Conservation (phyloP, 164 flowering plant genomes). For the Houttuynia cordata region DNA sequence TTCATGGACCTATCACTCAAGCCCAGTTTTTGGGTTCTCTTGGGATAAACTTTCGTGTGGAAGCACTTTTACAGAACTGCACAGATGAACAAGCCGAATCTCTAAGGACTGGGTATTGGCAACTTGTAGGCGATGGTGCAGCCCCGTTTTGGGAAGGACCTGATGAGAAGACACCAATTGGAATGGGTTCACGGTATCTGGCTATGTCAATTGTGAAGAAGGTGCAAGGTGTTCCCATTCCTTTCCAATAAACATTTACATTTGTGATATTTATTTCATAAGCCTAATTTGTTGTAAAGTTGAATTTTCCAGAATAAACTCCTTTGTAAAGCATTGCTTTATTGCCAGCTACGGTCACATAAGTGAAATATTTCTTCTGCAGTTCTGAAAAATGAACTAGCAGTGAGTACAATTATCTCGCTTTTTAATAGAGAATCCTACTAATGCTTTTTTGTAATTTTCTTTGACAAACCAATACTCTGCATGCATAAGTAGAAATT, state of each 20-base stretch:
- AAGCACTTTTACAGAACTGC: slow-evolving; percentile 72
- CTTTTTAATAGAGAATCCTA: too few relatives aligned
- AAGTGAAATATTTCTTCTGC: too few relatives aligned
- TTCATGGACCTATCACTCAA: slow-evolving; percentile 87
- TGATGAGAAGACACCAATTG: slow-evolving; percentile 73
- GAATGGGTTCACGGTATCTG: slow-evolving; percentile 86
- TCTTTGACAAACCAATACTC: too few relatives aligned
- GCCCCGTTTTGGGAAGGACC: slow-evolving; percentile 99
- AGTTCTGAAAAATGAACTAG: too few relatives aligned
- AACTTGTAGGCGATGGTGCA: slow-evolving; percentile 91
- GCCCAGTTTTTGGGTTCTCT: slow-evolving; percentile 90
- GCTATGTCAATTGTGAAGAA: slow-evolving; percentile 92
- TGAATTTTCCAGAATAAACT: not conserved
- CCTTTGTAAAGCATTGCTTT: not conserved
- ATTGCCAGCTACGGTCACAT: too few relatives aligned
- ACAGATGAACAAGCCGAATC: slow-evolving; percentile 87
- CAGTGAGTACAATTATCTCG: too few relatives aligned
- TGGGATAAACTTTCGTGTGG: slow-evolving; percentile 87
- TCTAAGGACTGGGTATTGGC: slow-evolving; percentile 86
- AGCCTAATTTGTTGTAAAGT: not conserved
- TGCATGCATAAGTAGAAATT: too few relatives aligned
- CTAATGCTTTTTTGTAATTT: too few relatives aligned
- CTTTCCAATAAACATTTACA: slow-evolving; percentile 39
- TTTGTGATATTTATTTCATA: not conserved
- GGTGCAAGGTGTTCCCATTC: slow-evolving; percentile 72